Evolutionary conservation across 2,329 filamentous ascomycete genomes (phyloP), one percentile per base, ranked within the genome.

Genomic region (Phialophora tarda): DNA sequence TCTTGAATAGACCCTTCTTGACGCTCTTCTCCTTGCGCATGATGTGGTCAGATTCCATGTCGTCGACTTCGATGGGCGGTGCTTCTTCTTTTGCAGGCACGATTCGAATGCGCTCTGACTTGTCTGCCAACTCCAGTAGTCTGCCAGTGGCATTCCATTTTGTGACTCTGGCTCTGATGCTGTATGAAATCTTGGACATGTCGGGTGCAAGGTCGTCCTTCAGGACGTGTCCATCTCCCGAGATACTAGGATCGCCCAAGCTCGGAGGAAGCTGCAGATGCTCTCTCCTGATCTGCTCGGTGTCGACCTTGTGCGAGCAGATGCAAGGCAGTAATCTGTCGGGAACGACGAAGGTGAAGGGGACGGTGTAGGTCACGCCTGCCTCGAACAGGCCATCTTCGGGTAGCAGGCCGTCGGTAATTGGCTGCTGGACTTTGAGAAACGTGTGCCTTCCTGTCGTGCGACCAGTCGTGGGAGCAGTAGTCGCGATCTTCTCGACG

Each of bases 301-400:
- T 83, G 26, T 78, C 78, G 21, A 82, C 80, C 47, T 74, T 71
- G 76, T 90, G 88, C 21, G 78, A 78, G 77, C 88, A 90, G 54
- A 85, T 77, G 67, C 83, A 82, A 5, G 86, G 86, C 0, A 90
- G 82, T 3, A 90, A 77, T 21, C 83, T 82, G 38, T 84, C 79
- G 0, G 88, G 88, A 1, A 90, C 81, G 63, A 86, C 85, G 72
- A 90, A 90, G 28, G 82, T 83, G 74, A 90, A 90, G 0, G 86
- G 85, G 65, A 89, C 86, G 8, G 76, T 80, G 75, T 89, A 89
- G 11, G 78, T 80, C 67, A 79, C 80, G 12, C 83, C 84, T n/a
- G 83, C 81, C 71, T 83, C 79, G 2, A 88, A 77, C 4, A 87
- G 78, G 28, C 83, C 80, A 44, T 85, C 82, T 38, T 81, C 79